Conservation (phyloP, 805 yeast genomes). For the Pichia pseudocactophila region DNA sequence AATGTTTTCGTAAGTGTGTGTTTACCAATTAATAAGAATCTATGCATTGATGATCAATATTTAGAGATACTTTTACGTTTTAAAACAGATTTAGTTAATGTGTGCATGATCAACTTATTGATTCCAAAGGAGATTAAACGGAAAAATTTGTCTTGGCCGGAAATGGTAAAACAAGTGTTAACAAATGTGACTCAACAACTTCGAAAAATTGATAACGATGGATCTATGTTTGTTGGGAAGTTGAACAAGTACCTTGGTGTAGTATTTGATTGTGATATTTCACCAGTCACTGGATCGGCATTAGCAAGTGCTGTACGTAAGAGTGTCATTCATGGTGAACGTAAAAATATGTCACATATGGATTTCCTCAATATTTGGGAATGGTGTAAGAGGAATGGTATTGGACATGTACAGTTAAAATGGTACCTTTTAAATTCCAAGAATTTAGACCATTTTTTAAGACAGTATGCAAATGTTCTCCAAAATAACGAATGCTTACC, state of each 20-base stretch:
- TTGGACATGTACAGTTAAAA: slow-evolving; percentile 5
- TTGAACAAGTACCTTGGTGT: slow-evolving; percentile 8
- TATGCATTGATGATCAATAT: slow-evolving; percentile 2
- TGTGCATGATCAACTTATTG: slow-evolving; percentile 7
- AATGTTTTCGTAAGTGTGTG: slow-evolving; percentile 5
- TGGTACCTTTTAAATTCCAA: slow-evolving; percentile 6
- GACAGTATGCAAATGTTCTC: neutral
- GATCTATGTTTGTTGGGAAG: slow-evolving; percentile 5
- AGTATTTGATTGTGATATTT: slow-evolving; percentile 5
- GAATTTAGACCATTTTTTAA: slow-evolving; percentile 1
- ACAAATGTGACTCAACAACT: slow-evolving; percentile 2
- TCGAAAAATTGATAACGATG: neutral
- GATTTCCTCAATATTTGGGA: slow-evolving; percentile 8
- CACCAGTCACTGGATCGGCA: neutral
- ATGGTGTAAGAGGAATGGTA: neutral
- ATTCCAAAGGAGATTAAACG: slow-evolving; percentile 3
- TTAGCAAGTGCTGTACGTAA: slow-evolving; percentile 3
- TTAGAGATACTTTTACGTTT: neutral
- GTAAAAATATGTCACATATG: slow-evolving; percentile 4
- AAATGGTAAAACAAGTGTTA: neutral
- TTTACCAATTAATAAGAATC: slow-evolving; percentile 5
- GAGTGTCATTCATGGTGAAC: slow-evolving; percentile 6
- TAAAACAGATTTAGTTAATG: slow-evolving; percentile 3
- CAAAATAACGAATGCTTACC: neutral
- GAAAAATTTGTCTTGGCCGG: slow-evolving; percentile 7